A percentile compares a stretch with the other conserved stretches of the same genome.
These are phyloP conservation scores for Beverwykella pulmonaria DNA, from an alignment of 495 filamentous ascomycete genomes.

Conservation along the genomic window DNA sequence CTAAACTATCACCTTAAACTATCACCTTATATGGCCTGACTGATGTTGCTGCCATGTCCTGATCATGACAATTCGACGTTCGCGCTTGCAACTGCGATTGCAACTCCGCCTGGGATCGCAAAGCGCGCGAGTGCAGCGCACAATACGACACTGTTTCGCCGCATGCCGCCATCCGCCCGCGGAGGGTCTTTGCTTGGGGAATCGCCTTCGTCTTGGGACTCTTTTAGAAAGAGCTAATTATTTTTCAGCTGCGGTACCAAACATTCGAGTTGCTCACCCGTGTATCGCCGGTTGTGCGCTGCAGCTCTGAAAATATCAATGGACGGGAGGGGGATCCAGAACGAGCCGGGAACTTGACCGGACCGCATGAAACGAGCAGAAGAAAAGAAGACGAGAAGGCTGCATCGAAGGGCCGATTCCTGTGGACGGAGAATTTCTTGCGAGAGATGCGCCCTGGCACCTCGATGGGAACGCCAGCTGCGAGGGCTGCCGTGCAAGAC, in stretches of 20 bases:
- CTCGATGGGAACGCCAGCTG: background rate
- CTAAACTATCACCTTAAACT: conserved; percentile 19
- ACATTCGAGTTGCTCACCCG: too few species aligned
- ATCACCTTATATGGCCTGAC: conserved; percentile 36
- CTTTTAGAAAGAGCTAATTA: too few species aligned
- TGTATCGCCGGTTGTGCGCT: too few species aligned
- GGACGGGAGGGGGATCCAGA: background rate
- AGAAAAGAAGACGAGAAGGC: background rate
- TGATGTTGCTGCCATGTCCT: conserved; percentile 1
- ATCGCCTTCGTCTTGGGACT: too few species aligned
- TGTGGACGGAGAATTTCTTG: background rate
- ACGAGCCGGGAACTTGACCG: background rate
- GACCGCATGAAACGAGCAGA: background rate
- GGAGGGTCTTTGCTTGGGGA: too few species aligned
- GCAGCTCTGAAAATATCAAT: too few species aligned
- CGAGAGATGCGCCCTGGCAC: background rate
- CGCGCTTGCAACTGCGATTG: background rate
- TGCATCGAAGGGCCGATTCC: background rate
- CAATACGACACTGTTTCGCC: too few species aligned
- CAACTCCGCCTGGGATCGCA: background rate
- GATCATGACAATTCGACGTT: background rate
- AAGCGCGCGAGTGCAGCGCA: background rate
- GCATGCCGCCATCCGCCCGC: too few species aligned
- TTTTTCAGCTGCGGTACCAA: too few species aligned
- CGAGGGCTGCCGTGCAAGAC: background rate